phyloP scores from a whole-genome alignment of 2,329 filamentous ascomycete genomes.

The Fulvia fulva region DNA sequence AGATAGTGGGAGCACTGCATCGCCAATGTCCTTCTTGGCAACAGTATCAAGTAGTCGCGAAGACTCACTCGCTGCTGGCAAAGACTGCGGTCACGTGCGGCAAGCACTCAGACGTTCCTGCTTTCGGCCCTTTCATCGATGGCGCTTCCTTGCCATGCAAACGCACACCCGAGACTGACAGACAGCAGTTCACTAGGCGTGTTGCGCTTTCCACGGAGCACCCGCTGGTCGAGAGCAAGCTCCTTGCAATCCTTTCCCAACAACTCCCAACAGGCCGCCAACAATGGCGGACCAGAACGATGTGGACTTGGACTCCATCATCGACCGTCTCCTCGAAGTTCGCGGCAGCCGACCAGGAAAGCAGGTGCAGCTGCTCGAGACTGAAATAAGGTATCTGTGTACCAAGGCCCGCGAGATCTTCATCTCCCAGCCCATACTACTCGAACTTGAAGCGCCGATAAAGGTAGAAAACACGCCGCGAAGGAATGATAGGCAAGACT shows the following conservation, averaged over 20 bases:
- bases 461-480: conserved; percentile 64
- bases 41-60: neutral
- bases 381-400: conserved; percentile 94
- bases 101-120: neutral
- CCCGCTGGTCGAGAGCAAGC: conserved; percentile 21
- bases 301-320: conserved; percentile 98
- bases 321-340: conserved; percentile 95
- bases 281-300: conserved; percentile 76
- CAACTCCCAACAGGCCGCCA: conserved; percentile 17
- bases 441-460: conserved; percentile 97
- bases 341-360: conserved; percentile 96
- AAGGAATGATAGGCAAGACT: conserved; percentile 3
- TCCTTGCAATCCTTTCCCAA: conserved; percentile 11
- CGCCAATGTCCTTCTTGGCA: neutral
- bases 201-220: conserved; percentile 13
- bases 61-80: neutral
- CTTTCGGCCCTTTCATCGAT: neutral
- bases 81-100: conserved; percentile 14
- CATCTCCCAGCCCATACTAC: conserved; percentile 96
- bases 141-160: neutral
- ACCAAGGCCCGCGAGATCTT: conserved; percentile 99
- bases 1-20: neutral
- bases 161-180: conserved; percentile 8
- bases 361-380: conserved; percentile 94
- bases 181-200: conserved; percentile 16